A percentile compares a stretch with the other conserved stretches of the same genome.
phyloP scores from a whole-genome alignment of 1,284 basidiomycete genomes.

The Ceratobasidium sp. region DNA sequence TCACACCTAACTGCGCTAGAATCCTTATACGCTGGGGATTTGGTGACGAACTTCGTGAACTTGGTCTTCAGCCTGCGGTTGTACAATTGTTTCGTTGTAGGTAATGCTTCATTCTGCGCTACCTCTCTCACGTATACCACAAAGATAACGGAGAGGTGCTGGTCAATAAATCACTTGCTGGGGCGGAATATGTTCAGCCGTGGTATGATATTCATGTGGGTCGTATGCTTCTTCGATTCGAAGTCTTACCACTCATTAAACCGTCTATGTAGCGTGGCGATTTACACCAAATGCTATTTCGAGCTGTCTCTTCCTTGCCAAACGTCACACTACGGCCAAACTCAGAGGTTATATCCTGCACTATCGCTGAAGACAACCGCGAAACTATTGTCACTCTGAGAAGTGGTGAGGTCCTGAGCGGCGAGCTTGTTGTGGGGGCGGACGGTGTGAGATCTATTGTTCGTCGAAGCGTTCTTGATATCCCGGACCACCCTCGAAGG shows the following conservation, averaged over 20 bases:
- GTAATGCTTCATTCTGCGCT: constrained; percentile 44
- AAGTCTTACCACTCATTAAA: neutral
- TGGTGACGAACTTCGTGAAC: constrained; percentile 60
- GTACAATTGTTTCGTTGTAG: constrained; percentile 66
- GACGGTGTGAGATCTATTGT: constrained; percentile 70
- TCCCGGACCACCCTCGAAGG: constrained; percentile 56
- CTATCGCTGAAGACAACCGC: constrained; percentile 51
- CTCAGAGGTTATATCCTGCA: constrained; percentile 43
- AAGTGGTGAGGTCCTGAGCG: constrained; percentile 60
- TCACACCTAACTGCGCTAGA: constrained; percentile 66
- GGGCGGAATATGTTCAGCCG: constrained; percentile 55
- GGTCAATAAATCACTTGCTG: constrained; percentile 48
- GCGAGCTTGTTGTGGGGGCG: constrained; percentile 69
- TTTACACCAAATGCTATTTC: constrained; percentile 67
- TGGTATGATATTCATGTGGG: constrained; percentile 66
- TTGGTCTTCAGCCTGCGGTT: constrained; percentile 63
- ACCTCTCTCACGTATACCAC: neutral
- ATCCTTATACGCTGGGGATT: constrained; percentile 70
- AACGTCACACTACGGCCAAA: constrained; percentile 41
- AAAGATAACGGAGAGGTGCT: constrained; percentile 48
- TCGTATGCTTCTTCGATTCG: neutral
- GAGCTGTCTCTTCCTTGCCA: constrained; percentile 58
- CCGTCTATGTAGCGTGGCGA: constrained; percentile 63
- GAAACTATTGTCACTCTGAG: constrained; percentile 59
- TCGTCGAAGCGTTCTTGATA: constrained; percentile 65